A percentile compares a stretch with the other conserved stretches of the same genome.
phyloP scores from a whole-genome alignment of 129 eudicot species.

The Kitagawia praeruptora region DNA sequence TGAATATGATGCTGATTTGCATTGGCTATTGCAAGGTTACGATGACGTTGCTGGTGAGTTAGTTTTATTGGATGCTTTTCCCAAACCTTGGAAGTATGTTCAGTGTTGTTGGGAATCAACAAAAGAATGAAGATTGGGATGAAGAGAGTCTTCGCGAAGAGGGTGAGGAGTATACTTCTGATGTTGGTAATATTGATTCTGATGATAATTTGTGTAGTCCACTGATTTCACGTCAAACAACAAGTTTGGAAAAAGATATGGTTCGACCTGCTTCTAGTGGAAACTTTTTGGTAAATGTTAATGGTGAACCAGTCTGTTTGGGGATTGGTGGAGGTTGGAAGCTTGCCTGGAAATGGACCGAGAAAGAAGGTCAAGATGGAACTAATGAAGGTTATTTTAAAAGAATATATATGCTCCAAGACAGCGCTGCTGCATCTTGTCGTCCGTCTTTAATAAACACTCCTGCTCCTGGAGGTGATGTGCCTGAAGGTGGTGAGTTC shows the following conservation, averaged over 20 bases:
- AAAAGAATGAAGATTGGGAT: conserved; percentile 69
- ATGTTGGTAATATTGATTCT: conserved; percentile 43
- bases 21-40: no score
- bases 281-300: conserved; percentile 26
- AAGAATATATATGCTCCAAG: conserved; percentile 79
- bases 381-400: conserved; percentile 49
- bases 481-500: conserved; percentile 39
- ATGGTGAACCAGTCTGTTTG: conserved; percentile 35
- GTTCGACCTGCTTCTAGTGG: conserved; percentile 36
- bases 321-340: conserved; percentile 97
- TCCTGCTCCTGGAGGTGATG: conserved; percentile 45
- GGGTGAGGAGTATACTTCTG: conserved; percentile 45
- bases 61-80: no score
- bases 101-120: conserved; percentile 46
- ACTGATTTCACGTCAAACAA: conserved; percentile 63
- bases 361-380: conserved; percentile 48
- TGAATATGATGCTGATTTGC: no score
- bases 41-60: no score
- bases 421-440: conserved; percentile 40
- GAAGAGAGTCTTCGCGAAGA: conserved; percentile 54
- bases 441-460: conserved; percentile 61
- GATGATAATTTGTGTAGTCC: conserved; percentile 75
- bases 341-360: conserved; percentile 69
- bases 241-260: conserved; percentile 48
- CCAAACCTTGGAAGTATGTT: conserved; percentile 92